These are phyloP conservation scores for Entrophospora sp. DNA, from an alignment of 192 early-diverging fungal genomes.

Conservation along the genomic window DNA sequence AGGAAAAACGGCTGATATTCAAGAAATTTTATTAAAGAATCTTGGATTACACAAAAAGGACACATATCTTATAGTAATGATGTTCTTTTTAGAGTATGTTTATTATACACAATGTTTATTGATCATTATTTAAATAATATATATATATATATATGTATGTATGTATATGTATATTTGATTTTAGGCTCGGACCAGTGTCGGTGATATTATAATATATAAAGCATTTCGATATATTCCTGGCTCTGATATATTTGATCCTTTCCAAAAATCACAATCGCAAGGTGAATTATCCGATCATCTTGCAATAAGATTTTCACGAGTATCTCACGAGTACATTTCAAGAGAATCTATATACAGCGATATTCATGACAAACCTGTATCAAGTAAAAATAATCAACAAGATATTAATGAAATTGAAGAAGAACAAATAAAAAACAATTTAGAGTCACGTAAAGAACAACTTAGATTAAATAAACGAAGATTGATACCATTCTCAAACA, in stretches of 20 bases:
- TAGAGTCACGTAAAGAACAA: constrained; percentile 19
- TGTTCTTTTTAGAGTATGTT: neutral
- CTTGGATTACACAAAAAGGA: constrained; percentile 49
- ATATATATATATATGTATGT: too few species aligned
- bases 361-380: constrained; percentile 14
- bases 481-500: constrained; percentile 41
- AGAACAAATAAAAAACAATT: constrained; percentile 22
- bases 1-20: constrained; percentile 40
- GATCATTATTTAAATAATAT: too few species aligned
- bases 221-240: constrained; percentile 45
- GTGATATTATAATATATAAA: constrained; percentile 68
- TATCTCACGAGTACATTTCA: constrained; percentile 54
- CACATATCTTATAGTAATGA: constrained; percentile 63
- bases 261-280: constrained; percentile 8
- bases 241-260: constrained; percentile 18
- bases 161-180: too few species aligned
- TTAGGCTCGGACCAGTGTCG: constrained; percentile 52
- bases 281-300: constrained; percentile 39
- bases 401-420: constrained; percentile 21
- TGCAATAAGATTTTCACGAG: constrained; percentile 56
- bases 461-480: constrained; percentile 18
- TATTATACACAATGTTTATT: neutral
- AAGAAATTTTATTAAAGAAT: constrained; percentile 60
- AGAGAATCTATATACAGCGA: constrained; percentile 38
- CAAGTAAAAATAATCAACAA: constrained; percentile 1